phyloP scores from a whole-genome alignment of 202 grass and related monocot genomes.

The Zoysia matrella region DNA sequence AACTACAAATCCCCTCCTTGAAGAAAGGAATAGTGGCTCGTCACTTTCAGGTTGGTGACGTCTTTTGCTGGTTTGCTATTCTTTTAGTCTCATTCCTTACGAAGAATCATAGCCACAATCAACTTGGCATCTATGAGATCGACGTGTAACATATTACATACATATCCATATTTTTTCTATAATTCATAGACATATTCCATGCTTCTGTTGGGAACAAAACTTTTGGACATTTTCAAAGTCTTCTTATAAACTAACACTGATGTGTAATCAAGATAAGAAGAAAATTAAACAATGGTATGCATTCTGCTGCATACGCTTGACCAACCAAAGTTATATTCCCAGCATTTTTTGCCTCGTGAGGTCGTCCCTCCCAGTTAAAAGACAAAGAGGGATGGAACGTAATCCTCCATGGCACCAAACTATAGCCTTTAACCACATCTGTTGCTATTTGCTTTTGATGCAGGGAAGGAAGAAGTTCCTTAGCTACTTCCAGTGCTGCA shows the following conservation, averaged over 20 bases:
- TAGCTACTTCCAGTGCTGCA: too few species aligned
- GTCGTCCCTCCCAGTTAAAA: too few species aligned
- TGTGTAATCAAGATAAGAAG: conserved; percentile 7
- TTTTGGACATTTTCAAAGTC: conserved; percentile 5
- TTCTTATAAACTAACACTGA: not conserved
- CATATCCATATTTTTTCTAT: not conserved
- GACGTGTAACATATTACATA: not conserved
- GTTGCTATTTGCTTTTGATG: conserved; percentile 15
- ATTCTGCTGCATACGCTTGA: conserved; percentile 6
- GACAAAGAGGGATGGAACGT: not conserved
- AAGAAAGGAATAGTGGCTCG: not conserved
- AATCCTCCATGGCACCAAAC: not conserved
- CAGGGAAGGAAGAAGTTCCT: too few species aligned
- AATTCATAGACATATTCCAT: conserved; percentile 19
- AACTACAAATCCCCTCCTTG: not conserved
- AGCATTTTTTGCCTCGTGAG: not conserved
- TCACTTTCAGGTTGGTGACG: conserved; percentile 28
- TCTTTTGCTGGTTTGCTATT: conserved; percentile 28
- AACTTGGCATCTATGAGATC: conserved; percentile 11
- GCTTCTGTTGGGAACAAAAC: not conserved
- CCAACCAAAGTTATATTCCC: not conserved
- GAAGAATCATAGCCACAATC: conserved; percentile 22
- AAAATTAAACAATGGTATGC: not conserved
- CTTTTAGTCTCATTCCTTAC: conserved; percentile 26
- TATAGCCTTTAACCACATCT: not conserved